Percentiles rank a stretch among this genome's conserved stretches.
These are phyloP conservation scores for Arabis alpina DNA, from an alignment of 345 rosid genomes.

Conservation along the genomic window DNA sequence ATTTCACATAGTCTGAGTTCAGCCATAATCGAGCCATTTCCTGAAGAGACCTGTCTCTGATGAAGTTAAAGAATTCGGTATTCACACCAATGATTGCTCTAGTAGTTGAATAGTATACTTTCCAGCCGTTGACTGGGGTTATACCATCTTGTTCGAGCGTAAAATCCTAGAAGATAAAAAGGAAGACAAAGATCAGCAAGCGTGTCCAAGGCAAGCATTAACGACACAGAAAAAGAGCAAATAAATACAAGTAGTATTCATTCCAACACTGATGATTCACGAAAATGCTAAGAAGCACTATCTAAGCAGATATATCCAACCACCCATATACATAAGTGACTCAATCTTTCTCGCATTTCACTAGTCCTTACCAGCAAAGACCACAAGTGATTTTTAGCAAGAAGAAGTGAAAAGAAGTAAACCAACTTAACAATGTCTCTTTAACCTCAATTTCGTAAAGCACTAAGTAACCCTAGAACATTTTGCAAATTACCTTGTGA, in stretches of 20 bases:
- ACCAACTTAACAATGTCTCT: conserved; percentile 3
- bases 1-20: conserved; percentile 90
- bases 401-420: neutral
- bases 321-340: neutral
- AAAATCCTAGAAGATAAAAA: conserved; percentile 63
- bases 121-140: conserved; percentile 91
- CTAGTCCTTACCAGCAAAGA: neutral
- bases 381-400: neutral
- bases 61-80: conserved; percentile 76
- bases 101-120: conserved; percentile 94
- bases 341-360: neutral
- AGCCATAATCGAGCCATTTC: conserved; percentile 88
- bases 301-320: neutral
- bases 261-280: neutral
- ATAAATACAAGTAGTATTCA: conserved; percentile 2
- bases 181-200: conserved; percentile 24
- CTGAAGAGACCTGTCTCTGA: conserved; percentile 73
- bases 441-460: neutral
- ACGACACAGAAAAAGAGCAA: neutral
- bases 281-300: neutral
- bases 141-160: conserved; percentile 85
- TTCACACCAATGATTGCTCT: conserved; percentile 87
- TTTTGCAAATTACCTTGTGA: conserved; percentile 65
- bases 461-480: conserved; percentile 5
- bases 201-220: neutral